phyloP scores from a whole-genome alignment of 805 yeast species.

The Wickerhamomyces chambardii region DNA sequence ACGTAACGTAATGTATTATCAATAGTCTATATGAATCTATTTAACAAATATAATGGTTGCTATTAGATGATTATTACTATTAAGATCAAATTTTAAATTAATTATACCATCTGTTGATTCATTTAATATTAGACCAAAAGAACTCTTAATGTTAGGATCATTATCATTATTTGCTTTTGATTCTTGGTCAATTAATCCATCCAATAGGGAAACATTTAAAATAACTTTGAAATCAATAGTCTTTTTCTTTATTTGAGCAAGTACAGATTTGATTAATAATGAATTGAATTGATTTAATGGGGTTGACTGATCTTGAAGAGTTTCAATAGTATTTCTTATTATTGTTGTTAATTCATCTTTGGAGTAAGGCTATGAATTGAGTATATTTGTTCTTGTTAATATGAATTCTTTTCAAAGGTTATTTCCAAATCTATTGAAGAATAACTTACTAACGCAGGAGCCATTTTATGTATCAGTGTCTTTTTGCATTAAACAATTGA shows the following conservation, averaged over 20 bases:
- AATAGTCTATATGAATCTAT: too few species aligned
- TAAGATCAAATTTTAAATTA: slow-evolving; percentile 21
- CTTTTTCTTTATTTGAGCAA: slow-evolving; percentile 27
- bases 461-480: too few species aligned
- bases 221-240: slow-evolving; percentile 52
- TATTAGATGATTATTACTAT: slow-evolving; percentile 12
- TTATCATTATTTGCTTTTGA: too few species aligned
- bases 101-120: slow-evolving; percentile 43
- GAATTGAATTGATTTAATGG: not conserved
- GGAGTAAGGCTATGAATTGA: not conserved
- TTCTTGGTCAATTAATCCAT: slow-evolving; percentile 14
- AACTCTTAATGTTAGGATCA: slow-evolving; percentile 18
- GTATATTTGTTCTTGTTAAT: not conserved
- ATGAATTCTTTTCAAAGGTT: not conserved
- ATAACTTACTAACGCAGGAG: too few species aligned
- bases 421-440: too few species aligned
- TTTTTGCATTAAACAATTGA: too few species aligned
- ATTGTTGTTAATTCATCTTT: not conserved
- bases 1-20: too few species aligned
- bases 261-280: too few species aligned
- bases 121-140: slow-evolving; percentile 52
- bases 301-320: slow-evolving; percentile 1
- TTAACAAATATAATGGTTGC: not conserved
- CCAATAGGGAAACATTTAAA: slow-evolving; percentile 37
- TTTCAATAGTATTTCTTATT: slow-evolving; percentile 1